Evolutionary conservation across 495 filamentous ascomycete species (phyloP).

Genomic region (Aspergillus egyptiacus): DNA sequence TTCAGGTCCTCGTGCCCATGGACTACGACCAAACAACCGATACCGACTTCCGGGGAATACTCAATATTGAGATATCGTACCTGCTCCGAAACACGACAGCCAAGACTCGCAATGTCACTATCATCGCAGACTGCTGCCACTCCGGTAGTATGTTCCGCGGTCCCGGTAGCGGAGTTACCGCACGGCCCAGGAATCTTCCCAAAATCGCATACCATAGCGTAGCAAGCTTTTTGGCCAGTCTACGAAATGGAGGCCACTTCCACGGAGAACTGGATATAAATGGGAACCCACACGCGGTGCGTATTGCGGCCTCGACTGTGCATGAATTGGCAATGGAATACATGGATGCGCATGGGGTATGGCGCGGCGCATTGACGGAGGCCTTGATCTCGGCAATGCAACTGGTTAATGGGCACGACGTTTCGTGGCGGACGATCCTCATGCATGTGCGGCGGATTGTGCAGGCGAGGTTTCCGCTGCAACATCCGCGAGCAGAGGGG

Average conservation of each 20-base stretch:
- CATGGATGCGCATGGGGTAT: neutral
- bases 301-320: neutral
- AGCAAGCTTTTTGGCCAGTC: no score
- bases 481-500: no score
- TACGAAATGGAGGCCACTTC: no score
- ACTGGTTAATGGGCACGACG: neutral
- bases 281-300: neutral
- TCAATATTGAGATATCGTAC: conserved; percentile 8
- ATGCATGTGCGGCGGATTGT: neutral
- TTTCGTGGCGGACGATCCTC: neutral
- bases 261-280: no score
- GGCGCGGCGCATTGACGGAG: conserved; percentile 1
- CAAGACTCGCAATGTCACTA: conserved; percentile 5
- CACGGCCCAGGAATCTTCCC: no score
- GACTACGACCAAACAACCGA: neutral
- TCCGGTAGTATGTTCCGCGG: neutral
- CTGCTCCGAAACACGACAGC: conserved; percentile 3
- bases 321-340: conserved; percentile 2
- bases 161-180: no score
- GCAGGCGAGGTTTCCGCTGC: neutral
- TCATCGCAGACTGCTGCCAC: conserved; percentile 11
- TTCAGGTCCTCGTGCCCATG: conserved; percentile 6
- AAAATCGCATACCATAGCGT: no score
- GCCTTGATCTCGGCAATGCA: neutral
- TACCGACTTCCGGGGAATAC: conserved; percentile 2